phyloP scores from a whole-genome alignment of 2,329 filamentous ascomycete genomes.

The Chalara sp. region DNA sequence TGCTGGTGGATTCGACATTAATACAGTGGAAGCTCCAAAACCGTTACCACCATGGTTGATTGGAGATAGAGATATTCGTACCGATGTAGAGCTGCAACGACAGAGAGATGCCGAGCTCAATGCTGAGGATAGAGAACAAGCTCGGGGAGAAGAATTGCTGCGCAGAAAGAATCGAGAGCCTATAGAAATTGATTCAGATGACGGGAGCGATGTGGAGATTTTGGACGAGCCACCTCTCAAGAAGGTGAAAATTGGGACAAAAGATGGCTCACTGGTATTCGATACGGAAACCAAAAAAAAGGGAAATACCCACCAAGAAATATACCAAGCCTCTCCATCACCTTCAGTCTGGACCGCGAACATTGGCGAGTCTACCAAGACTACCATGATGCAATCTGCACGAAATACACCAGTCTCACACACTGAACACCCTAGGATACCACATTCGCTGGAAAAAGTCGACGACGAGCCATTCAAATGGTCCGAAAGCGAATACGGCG shows the following conservation, averaged over 20 bases:
- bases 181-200: conserved; percentile 50
- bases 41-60: conserved; percentile 72
- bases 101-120: conserved; percentile 53
- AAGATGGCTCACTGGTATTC: conserved; percentile 5
- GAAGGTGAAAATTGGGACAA: conserved; percentile 3
- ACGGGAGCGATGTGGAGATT: conserved; percentile 2
- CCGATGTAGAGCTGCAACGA: conserved; percentile 52
- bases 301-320: not conserved
- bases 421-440: too few species aligned
- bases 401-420: not conserved
- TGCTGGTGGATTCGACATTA: conserved; percentile 32
- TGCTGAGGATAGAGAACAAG: conserved; percentile 53
- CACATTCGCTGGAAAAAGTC: not conserved
- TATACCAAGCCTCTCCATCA: not conserved
- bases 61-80: conserved; percentile 57
- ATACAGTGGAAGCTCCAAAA: conserved; percentile 27
- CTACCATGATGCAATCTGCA: not conserved
- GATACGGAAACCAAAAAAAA: not conserved
- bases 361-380: not conserved
- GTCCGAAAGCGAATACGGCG: conserved; percentile 44
- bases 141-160: conserved; percentile 47
- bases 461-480: conserved; percentile 37
- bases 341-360: too few species aligned
- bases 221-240: conserved; percentile 1
- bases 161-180: conserved; percentile 42